Percentiles rank a stretch among this genome's conserved stretches.
phyloP scores from a whole-genome alignment of 495 filamentous ascomycete genomes.

The Apodospora peruviana region DNA sequence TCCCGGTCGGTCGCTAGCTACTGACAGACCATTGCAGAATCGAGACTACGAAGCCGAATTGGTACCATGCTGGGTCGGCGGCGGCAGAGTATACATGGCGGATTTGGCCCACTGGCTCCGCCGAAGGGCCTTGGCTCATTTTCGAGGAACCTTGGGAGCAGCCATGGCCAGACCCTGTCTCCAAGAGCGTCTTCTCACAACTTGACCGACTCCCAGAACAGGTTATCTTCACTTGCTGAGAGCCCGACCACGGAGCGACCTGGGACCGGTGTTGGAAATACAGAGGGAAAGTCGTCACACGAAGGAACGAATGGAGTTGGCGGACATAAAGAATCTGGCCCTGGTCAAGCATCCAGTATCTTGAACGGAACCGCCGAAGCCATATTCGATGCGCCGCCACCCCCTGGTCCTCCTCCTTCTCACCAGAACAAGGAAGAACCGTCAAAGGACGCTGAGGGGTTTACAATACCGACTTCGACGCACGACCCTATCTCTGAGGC shows the following conservation, averaged over 20 bases:
- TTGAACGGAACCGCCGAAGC: constrained; percentile 37
- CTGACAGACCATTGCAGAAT: constrained; percentile 26
- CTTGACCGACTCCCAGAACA: constrained; percentile 45
- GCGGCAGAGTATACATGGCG: constrained; percentile 52
- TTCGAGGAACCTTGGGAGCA: constrained; percentile 44
- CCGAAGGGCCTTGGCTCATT: constrained; percentile 47
- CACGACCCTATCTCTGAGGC: constrained; percentile 81
- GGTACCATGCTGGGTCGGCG: constrained; percentile 75
- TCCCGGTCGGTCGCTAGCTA: neutral
- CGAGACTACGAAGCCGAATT: constrained; percentile 57
- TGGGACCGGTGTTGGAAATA: constrained; percentile 19
- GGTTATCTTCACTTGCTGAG: constrained; percentile 48
- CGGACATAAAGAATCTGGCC: constrained; percentile 19
- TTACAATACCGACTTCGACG: constrained; percentile 59
- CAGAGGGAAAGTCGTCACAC: constrained; percentile 30
- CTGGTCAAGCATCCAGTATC: constrained; percentile 16
- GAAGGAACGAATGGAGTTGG: constrained; percentile 40
- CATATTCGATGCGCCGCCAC: constrained; percentile 40
- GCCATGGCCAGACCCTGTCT: constrained; percentile 42
- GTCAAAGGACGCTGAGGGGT: constrained; percentile 57
- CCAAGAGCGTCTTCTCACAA: constrained; percentile 51
- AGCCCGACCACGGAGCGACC: constrained; percentile 28
- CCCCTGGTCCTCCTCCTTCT: constrained; percentile 40
- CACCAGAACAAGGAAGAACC: constrained; percentile 32
- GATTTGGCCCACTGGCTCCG: constrained; percentile 41